Percentiles rank a stretch among this genome's conserved stretches.
phyloP scores from a whole-genome alignment of 257 asterid genomes.

The Gentiana straminea region DNA sequence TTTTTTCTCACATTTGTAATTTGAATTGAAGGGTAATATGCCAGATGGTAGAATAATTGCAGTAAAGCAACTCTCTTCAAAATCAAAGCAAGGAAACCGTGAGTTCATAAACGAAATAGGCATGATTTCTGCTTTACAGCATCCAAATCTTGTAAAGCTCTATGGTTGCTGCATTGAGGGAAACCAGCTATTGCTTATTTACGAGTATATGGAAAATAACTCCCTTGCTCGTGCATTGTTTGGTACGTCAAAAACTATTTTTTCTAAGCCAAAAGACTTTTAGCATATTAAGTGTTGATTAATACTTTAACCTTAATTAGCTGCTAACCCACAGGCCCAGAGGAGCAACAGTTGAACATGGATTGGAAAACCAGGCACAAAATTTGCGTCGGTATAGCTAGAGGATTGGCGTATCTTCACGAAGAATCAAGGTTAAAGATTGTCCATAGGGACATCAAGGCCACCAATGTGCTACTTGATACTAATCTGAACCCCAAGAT shows the following conservation, averaged over 20 bases:
- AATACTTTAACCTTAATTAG: neutral
- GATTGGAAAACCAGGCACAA: conserved; percentile 56
- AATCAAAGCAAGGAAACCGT: conserved; percentile 63
- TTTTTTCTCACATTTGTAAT: neutral
- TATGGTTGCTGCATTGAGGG: conserved; percentile 59
- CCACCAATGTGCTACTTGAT: conserved; percentile 72
- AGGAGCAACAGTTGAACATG: conserved; percentile 39
- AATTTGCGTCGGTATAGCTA: conserved; percentile 59
- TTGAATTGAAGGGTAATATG: conserved; percentile 36
- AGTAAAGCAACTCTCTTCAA: conserved; percentile 74
- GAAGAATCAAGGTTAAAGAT: conserved; percentile 81
- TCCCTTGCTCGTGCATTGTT: conserved; percentile 4
- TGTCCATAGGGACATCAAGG: conserved; percentile 84
- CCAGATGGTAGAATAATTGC: conserved; percentile 59
- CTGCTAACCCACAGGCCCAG: conserved; percentile 24
- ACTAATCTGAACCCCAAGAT: conserved; percentile 57
- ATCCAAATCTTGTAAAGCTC: conserved; percentile 5
- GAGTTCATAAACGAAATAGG: conserved; percentile 2
- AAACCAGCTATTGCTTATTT: conserved; percentile 57
- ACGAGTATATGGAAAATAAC: conserved; percentile 46
- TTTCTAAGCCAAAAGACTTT: neutral
- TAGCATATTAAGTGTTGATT: no score
- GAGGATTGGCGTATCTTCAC: conserved; percentile 73
- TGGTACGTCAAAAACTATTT: neutral
- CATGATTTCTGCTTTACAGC: conserved; percentile 1